phyloP scores from a whole-genome alignment of 2,329 filamentous ascomycete species.

The Graphilbum fragrans region DNA sequence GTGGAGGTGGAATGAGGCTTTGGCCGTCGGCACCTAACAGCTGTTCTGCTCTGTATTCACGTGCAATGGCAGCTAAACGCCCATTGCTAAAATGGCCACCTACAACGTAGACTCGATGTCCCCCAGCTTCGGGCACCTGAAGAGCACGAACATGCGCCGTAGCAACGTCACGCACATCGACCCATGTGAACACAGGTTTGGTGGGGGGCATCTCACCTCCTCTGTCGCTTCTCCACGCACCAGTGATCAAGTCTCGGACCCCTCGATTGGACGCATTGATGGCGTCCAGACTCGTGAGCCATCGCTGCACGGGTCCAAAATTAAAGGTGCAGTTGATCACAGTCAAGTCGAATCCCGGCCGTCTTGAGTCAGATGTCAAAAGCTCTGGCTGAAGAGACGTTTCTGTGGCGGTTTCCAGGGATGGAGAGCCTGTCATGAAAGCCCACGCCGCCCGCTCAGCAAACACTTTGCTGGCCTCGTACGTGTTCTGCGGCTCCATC shows the following conservation, averaged over 20 bases:
- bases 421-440: conserved; percentile 27
- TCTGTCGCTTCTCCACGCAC: conserved; percentile 33
- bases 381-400: neutral
- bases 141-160: conserved; percentile 49
- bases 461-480: conserved; percentile 40
- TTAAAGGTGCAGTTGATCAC: conserved; percentile 52
- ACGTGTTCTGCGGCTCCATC: conserved; percentile 16
- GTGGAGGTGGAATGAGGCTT: conserved; percentile 25
- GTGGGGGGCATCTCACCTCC: conserved; percentile 45
- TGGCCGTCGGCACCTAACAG: no score
- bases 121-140: conserved; percentile 41
- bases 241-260: conserved; percentile 50
- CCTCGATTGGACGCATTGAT: conserved; percentile 65
- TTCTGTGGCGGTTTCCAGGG: conserved; percentile 28
- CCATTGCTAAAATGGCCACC: conserved; percentile 49
- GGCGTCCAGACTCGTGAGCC: conserved; percentile 47
- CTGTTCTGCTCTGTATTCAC: no score
- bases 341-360: conserved; percentile 42
- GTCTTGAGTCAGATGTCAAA: neutral
- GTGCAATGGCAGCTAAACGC: conserved; percentile 42
- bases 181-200: conserved; percentile 43
- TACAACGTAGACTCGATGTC: conserved; percentile 52
- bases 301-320: conserved; percentile 51
- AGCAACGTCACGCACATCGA: conserved; percentile 50
- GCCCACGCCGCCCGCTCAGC: conserved; percentile 57